Conservation (phyloP, 2,329 filamentous ascomycete species). For the Verticillium isaacii region DNA sequence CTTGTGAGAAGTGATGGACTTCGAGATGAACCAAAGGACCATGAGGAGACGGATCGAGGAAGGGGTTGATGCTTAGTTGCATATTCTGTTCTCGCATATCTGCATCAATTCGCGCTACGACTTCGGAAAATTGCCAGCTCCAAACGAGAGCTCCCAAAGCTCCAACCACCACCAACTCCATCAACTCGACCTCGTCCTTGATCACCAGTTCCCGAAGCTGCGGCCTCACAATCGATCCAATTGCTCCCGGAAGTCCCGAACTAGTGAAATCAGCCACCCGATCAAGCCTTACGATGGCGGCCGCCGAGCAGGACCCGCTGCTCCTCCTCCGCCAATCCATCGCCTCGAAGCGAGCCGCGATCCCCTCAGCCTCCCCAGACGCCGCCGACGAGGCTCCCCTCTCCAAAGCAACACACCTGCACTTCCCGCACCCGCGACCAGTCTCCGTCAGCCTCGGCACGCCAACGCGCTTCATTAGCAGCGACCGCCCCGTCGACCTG, state of each 20-base stretch:
- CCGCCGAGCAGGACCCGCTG: conserved; percentile 68
- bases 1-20: too few species aligned
- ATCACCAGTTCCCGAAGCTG: neutral
- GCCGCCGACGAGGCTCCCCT: conserved; percentile 60
- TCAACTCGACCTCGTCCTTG: neutral
- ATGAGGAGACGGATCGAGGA: neutral
- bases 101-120: neutral
- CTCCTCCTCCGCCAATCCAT: conserved; percentile 81
- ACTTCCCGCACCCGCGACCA: conserved; percentile 60
- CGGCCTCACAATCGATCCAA: neutral
- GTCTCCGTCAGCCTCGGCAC: conserved; percentile 64
- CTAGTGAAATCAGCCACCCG: neutral
- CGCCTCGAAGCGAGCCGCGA: conserved; percentile 61
- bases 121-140: neutral
- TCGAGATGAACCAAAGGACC: neutral
- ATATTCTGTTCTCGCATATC: neutral
- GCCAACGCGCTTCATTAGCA: conserved; percentile 83
- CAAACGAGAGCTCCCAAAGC: neutral
- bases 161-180: neutral
- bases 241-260: neutral
- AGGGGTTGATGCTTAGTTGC: neutral
- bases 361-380: conserved; percentile 69
- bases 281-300: conserved; percentile 42
- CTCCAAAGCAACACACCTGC: conserved; percentile 71
- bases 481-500: conserved; percentile 70